A percentile compares a stretch with the other conserved stretches of the same genome.
phyloP scores from a whole-genome alignment of 2,329 filamentous ascomycete genomes.

The Xylaria sp. region DNA sequence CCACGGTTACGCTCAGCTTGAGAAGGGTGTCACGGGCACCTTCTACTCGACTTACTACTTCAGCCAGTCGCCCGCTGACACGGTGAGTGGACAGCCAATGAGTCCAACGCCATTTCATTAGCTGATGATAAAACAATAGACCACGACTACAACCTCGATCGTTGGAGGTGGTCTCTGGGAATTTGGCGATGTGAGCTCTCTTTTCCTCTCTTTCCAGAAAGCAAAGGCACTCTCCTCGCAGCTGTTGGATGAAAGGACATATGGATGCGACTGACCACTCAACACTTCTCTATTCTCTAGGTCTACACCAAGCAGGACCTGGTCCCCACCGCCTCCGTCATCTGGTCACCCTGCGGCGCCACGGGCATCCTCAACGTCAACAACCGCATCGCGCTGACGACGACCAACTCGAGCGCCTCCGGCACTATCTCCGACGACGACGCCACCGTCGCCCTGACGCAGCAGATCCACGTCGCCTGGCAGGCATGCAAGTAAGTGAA shows the following conservation, averaged over 20 bases:
- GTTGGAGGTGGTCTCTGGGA: constrained; percentile 55
- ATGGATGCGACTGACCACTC: constrained; percentile 12
- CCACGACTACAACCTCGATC: constrained; percentile 57
- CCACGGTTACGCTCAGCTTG: constrained; percentile 60
- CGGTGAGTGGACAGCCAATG: constrained; percentile 41
- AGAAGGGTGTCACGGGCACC: constrained; percentile 55
- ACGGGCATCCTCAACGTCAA: constrained; percentile 59
- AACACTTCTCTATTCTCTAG: constrained; percentile 40
- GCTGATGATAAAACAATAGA: constrained; percentile 40
- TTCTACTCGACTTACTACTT: constrained; percentile 61
- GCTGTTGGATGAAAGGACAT: background rate
- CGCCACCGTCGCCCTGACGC: constrained; percentile 56
- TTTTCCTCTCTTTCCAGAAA: background rate
- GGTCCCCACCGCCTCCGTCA: constrained; percentile 56
- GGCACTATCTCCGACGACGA: constrained; percentile 58
- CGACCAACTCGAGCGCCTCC: constrained; percentile 50
- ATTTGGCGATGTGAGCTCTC: constrained; percentile 45
- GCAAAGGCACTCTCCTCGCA: background rate
- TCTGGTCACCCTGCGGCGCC: constrained; percentile 58
- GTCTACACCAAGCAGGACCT: constrained; percentile 59
- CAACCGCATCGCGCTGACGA: constrained; percentile 57
- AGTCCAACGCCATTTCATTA: background rate
- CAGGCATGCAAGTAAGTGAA: constrained; percentile 44
- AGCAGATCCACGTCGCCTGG: constrained; percentile 57
- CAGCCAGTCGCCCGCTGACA: constrained; percentile 56